Base-by-base conservation (phyloP, 2,329 filamentous ascomycete species). In the Pseudopyricularia cyperi region DNA sequence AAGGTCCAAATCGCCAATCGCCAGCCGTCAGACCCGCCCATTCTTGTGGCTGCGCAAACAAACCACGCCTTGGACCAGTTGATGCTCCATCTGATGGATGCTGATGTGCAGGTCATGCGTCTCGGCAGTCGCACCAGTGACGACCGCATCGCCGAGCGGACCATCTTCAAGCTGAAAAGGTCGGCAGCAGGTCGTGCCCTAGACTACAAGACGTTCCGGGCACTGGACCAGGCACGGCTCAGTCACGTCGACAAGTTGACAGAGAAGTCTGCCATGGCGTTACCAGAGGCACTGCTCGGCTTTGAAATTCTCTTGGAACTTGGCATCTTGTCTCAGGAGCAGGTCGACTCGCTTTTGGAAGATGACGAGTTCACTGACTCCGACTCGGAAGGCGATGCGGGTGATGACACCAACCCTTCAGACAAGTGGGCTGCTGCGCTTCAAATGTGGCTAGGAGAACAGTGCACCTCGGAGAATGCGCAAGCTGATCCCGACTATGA, bases 61-160 rank as follows among this genome's bases (percentile, higher is more conserved):
- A 96, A 96, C 54, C 89, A 95, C 65, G 89, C 89, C 0, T 69
- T 95, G 0, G 89, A 96, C 58, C 89, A 95, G 61, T 71, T 96
- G 0, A 70, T 95, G 0, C 68, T 70, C 1, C 79, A 83, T 52
- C 72, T 89, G 15, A 71, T 80, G 1, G 61, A 69, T 1, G 52
- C 59, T 0, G 65, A 63, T 3, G 85, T 65, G 73, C 74, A 79
- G 1, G 82, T 89, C 53, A 68, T 72, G 9, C 73, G 75, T 2
- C 61, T 79, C 9, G 89, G 89, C 42, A 81, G 83, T 2, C 77
- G 85, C 30, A 87, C 84, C 17, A 76, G 79, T 50, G 83, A 87
- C 54, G 66, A 71, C 1, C 73, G 75, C 0, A 82, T 94, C 57
- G 80, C 80, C 55, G 71, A 77, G 51, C 75, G 80, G 14, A 89